Evolutionary conservation across 208 protist species (phyloP), one percentile per base, ranked within the genome.

Genomic region (Angomonas ambiguus): DNA sequence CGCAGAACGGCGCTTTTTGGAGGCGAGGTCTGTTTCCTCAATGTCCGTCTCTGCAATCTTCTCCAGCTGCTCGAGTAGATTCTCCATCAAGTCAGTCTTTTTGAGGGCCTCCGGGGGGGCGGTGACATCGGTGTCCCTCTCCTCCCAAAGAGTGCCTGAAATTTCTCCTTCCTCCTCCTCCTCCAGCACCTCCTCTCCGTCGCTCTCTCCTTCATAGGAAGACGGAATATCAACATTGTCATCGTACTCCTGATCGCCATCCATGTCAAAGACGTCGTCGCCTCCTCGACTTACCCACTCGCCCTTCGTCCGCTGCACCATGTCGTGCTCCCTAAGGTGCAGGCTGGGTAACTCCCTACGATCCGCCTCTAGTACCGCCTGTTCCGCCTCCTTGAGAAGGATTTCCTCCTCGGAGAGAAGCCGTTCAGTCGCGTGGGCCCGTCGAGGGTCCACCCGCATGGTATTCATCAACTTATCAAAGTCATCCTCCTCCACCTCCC

Each of bases 261-360:
- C 69, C 85, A 94, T 94, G 38, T 88, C 76, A 53, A 80, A 87
- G 6, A 78, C 80, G 20, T 71, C 66, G 62, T 91, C 85, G 33
- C 88, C 88, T 51, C 86, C 88, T 34, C 82, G 85, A 34, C 74
- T 71, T 42, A 94, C 30, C 82, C 85, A 91, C 77, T 94, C 88
- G 4, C 75, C 68, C 22, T 82, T 80, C 24, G 83, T 89, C 48
- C 78, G 73, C 66, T 88, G 82, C 33, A 67, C 60, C 62, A 64
- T 67, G 24, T 87, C 81, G 4, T 64, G 55, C 64, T 77, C 72
- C 24, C 67, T 64, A 18, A 75, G 65, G 25, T 71, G 38, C 33
- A 85, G 62, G 22, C 62, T 65, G 10, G 83, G 85, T n/a, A 88
- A 57, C 68, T 72, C 77, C 32, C 67, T 53, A 51, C 85, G 83